Conservation (phyloP, 495 filamentous ascomycete species). For the Darksidea phi region DNA sequence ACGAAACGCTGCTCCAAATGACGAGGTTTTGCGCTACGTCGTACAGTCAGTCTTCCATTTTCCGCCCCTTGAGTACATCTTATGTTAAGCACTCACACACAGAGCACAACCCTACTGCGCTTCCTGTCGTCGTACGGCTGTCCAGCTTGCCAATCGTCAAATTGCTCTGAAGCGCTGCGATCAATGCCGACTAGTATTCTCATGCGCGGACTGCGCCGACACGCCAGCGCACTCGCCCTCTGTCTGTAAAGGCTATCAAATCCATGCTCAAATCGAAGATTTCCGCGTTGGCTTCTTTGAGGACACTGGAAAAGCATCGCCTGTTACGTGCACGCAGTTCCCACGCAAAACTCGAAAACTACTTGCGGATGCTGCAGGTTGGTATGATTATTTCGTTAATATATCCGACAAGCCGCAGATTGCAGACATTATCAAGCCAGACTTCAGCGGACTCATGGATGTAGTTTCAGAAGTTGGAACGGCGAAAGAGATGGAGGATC, state of each 20-base stretch:
- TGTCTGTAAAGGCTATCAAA: conserved; percentile 10
- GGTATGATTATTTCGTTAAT: conserved; percentile 22
- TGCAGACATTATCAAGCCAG: conserved; percentile 2
- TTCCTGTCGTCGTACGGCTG: conserved; percentile 9
- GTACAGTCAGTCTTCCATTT: conserved; percentile 12
- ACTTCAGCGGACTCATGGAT: conserved; percentile 10
- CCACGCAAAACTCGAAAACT: conserved; percentile 5
- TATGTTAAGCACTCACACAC: neutral
- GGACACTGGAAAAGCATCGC: conserved; percentile 16
- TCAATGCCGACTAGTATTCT: conserved; percentile 8
- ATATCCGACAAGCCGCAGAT: conserved; percentile 16
- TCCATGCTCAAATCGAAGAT: conserved; percentile 1
- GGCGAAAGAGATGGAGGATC: conserved; percentile 1
- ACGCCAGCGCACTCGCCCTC: neutral
- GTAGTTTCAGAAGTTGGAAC: neutral
- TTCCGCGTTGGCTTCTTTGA: conserved; percentile 27
- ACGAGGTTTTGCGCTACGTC: conserved; percentile 7
- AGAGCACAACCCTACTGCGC: conserved; percentile 24
- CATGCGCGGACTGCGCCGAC: conserved; percentile 12
- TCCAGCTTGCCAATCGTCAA: conserved; percentile 9
- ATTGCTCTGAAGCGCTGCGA: conserved; percentile 8
- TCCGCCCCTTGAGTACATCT: neutral
- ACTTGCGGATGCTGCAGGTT: neutral
- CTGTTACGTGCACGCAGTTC: conserved; percentile 8
- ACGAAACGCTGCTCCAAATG: conserved; percentile 6